A percentile compares a stretch with the other conserved stretches of the same genome.
Conservation (phyloP, 2,329 filamentous ascomycete genomes). For the Fusarium tjaetaba region DNA sequence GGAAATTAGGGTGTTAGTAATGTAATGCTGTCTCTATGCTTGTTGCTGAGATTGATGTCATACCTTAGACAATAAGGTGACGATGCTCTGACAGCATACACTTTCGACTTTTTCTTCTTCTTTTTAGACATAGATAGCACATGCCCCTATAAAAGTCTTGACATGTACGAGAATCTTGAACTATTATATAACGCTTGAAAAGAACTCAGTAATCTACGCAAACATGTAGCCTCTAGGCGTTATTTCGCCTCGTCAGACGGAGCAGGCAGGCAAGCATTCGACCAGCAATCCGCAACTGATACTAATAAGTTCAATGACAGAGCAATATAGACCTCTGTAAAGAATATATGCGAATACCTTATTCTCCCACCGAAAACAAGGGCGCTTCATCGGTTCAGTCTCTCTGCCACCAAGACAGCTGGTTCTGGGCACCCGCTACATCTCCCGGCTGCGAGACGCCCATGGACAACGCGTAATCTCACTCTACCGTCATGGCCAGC, state of each 20-base stretch:
- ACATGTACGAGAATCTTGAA: background rate
- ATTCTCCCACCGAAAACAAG: slow-evolving; percentile 23
- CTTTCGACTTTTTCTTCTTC: background rate
- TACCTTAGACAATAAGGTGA: background rate
- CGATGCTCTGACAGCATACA: slow-evolving; percentile 16
- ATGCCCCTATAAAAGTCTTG: background rate
- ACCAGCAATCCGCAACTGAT: background rate
- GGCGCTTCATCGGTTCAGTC: slow-evolving; percentile 20
- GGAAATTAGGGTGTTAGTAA: background rate
- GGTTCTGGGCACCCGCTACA: slow-evolving; percentile 32
- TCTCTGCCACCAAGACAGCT: slow-evolving; percentile 27
- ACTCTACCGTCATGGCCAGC: slow-evolving; percentile 35
- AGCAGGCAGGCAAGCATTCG: background rate
- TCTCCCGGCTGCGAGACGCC: slow-evolving; percentile 31
- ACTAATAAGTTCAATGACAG: background rate
- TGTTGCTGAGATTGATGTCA: slow-evolving; percentile 6
- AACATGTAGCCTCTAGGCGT: slow-evolving; percentile 3
- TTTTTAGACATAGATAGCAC: background rate
- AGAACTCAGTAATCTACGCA: background rate
- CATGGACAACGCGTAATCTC: slow-evolving; percentile 39
- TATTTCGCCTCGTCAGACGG: slow-evolving; percentile 3
- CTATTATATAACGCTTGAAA: too few relatives aligned
- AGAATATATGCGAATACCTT: slow-evolving; percentile 30
- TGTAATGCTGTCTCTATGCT: background rate
- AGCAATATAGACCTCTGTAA: slow-evolving; percentile 21